A percentile compares a stretch with the other conserved stretches of the same genome.
These are phyloP conservation scores for Coemansia sp. DNA, from an alignment of 192 early-diverging fungal genomes.

Conservation along the genomic window DNA sequence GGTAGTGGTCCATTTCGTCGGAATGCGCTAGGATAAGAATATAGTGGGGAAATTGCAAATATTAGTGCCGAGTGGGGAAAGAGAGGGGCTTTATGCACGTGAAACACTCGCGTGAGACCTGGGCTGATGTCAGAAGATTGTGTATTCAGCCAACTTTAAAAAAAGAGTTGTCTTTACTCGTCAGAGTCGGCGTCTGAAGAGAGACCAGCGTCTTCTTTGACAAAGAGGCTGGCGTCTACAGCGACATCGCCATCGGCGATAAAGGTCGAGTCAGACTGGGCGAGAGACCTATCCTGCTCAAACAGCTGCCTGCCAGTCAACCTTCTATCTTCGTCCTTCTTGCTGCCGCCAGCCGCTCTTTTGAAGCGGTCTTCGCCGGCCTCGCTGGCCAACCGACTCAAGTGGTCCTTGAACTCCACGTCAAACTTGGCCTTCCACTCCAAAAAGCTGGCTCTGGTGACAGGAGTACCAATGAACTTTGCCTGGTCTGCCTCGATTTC, in stretches of 20 bases:
- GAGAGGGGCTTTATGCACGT: constrained; percentile 7
- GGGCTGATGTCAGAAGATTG: not conserved
- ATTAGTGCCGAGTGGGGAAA: not conserved
- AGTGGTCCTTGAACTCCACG: constrained; percentile 55
- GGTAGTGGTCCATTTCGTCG: not conserved
- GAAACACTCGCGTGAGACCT: not conserved
- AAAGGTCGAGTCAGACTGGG: constrained; percentile 74
- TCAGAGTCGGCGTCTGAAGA: constrained; percentile 55
- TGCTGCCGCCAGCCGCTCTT: constrained; percentile 47
- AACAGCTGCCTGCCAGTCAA: constrained; percentile 83
- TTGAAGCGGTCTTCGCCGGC: constrained; percentile 41
- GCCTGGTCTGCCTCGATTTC: constrained; percentile 74
- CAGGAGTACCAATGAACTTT: constrained; percentile 78
- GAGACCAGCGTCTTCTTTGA: constrained; percentile 55
- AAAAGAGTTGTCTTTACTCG: constrained; percentile 50
- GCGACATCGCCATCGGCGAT: constrained; percentile 85
- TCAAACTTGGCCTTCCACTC: constrained; percentile 82
- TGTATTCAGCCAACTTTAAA: not conserved
- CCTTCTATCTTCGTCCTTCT: constrained; percentile 46
- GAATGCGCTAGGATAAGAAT: not conserved
- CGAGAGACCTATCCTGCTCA: constrained; percentile 83
- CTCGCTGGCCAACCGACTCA: constrained; percentile 44
- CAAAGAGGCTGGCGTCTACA: constrained; percentile 76
- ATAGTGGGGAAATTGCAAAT: not conserved
- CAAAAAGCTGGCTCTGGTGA: constrained; percentile 74